Evolutionary conservation across 768 basidiomycete genomes (phyloP).

Genomic region (Kwoniella europaea): DNA sequence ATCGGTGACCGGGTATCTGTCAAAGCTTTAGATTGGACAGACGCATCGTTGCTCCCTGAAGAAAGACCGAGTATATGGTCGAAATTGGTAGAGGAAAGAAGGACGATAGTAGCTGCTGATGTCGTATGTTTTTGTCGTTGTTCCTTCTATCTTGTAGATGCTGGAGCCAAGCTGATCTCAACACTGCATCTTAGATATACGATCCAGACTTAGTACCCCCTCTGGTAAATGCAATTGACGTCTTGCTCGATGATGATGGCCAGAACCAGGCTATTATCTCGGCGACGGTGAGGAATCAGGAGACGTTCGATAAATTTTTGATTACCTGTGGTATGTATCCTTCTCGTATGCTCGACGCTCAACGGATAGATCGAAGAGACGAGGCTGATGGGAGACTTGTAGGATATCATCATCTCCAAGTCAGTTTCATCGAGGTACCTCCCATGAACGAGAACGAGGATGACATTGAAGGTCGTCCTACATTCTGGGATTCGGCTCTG

Average conservation of each 20-base stretch:
- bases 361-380: no score
- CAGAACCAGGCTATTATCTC: slow-evolving; percentile 42
- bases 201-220: slow-evolving; percentile 54
- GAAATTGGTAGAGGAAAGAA: slow-evolving; percentile 15
- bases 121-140: slow-evolving; percentile 40
- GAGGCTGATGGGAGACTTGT: neutral
- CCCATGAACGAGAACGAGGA: slow-evolving; percentile 9
- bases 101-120: slow-evolving; percentile 52
- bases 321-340: slow-evolving; percentile 39
- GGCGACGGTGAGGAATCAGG: slow-evolving; percentile 52
- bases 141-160: neutral
- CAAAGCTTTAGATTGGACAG: slow-evolving; percentile 44
- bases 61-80: slow-evolving; percentile 33
- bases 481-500: slow-evolving; percentile 49
- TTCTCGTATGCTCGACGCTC: neutral
- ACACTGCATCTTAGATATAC: slow-evolving; percentile 45
- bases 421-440: slow-evolving; percentile 22
- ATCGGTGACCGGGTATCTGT: slow-evolving; percentile 2
- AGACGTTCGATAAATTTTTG: slow-evolving; percentile 44
- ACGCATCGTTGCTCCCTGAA: slow-evolving; percentile 16
- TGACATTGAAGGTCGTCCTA: slow-evolving; percentile 4
- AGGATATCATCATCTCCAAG: slow-evolving; percentile 19
- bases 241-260: slow-evolving; percentile 28
- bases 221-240: slow-evolving; percentile 37
- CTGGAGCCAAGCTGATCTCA: neutral